Conservation (phyloP, 148 eudicot species). For the Tetragonia tetragonoides region DNA sequence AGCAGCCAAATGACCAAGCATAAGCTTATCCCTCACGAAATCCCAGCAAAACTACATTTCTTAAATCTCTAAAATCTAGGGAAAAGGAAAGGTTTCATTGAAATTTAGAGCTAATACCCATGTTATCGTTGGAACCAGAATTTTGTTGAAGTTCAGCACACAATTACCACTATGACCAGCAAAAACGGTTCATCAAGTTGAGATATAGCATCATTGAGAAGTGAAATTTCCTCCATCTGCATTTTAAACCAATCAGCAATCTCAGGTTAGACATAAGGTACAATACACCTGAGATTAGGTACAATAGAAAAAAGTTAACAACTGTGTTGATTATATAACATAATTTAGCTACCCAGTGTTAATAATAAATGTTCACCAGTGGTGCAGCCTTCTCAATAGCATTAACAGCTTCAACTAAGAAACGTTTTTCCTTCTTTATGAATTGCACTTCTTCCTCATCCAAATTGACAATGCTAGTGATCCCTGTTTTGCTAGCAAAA, state of each 20-base stretch:
- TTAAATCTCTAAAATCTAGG: slow-evolving; percentile 1
- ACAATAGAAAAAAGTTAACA: background rate
- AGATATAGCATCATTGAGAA: slow-evolving; percentile 88
- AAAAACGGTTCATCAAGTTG: slow-evolving; percentile 95
- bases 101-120: slow-evolving; percentile 98
- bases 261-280: slow-evolving; percentile 11
- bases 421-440: slow-evolving; percentile 55
- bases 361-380: slow-evolving; percentile 83
- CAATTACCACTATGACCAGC: slow-evolving; percentile 99
- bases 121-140: slow-evolving; percentile 90
- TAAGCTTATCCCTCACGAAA: slow-evolving; percentile 5
- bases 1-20: background rate
- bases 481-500: slow-evolving; percentile 33
- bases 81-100: slow-evolving; percentile 32
- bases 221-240: slow-evolving; percentile 98
- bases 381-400: slow-evolving; percentile 77
- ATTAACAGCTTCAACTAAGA: slow-evolving; percentile 64
- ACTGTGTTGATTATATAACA: slow-evolving; percentile 14
- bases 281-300: background rate
- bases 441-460: slow-evolving; percentile 67
- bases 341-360: slow-evolving; percentile 47
- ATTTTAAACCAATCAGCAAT: slow-evolving; percentile 27
- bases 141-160: slow-evolving; percentile 97
- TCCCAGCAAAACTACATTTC: slow-evolving; percentile 13
- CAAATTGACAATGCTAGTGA: slow-evolving; percentile 49